A percentile compares a stretch with the other conserved stretches of the same genome.
Evolutionary conservation across 139 green algal genomes (phyloP).

Genomic region (Nannochloris sp.): DNA sequence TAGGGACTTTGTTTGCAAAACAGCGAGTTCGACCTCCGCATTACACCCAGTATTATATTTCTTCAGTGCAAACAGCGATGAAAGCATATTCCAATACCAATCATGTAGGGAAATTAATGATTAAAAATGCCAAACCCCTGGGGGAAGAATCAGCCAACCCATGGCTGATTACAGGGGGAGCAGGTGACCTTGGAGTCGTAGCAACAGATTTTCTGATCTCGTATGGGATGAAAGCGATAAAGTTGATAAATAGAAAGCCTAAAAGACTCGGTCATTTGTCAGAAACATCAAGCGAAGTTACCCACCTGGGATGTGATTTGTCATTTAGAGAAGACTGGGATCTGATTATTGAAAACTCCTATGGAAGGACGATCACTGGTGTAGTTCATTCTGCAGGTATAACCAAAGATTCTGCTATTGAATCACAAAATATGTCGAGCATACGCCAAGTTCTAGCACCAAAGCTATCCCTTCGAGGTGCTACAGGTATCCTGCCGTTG

Average conservation of each 20-base stretch:
- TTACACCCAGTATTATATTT: conserved; percentile 24
- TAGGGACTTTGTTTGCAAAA: conserved; percentile 23
- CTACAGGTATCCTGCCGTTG: not conserved
- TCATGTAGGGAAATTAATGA: conserved; percentile 76
- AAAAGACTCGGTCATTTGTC: no score
- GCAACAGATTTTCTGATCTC: not conserved
- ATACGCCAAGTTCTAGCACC: conserved; percentile 35
- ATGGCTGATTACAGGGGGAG: not conserved
- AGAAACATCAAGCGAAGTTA: no score
- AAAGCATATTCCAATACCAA: conserved; percentile 61
- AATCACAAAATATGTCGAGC: conserved; percentile 29
- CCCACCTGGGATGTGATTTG: no score
- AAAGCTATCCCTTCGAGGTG: conserved; percentile 28
- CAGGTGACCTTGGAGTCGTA: conserved; percentile 23
- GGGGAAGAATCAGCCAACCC: not conserved
- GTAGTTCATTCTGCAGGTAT: conserved; percentile 59
- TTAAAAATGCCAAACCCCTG: conserved; percentile 2
- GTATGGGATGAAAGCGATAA: not conserved
- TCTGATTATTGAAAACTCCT: no score
- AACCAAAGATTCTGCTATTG: conserved; percentile 44
- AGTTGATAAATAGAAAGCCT: no score
- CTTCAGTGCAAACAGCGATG: conserved; percentile 38
- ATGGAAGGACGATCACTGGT: not conserved
- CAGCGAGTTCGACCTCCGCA: conserved; percentile 34
- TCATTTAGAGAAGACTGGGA: no score